Conservation (phyloP, 805 yeast species). For the Sporopachydermia lactativora region DNA sequence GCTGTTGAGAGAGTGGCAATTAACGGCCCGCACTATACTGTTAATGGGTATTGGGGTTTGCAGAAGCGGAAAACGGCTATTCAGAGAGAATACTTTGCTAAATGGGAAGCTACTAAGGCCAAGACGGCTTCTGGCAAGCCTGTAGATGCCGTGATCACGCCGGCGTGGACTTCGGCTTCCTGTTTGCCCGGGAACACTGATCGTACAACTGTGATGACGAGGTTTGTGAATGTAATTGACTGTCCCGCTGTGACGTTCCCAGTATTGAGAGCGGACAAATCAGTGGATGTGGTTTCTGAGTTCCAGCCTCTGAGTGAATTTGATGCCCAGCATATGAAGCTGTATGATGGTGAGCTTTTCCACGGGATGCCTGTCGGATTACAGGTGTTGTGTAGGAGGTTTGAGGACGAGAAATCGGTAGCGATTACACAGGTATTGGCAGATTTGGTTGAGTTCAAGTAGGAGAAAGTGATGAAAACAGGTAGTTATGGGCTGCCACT, state of each 20-base stretch:
- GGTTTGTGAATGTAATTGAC: conserved; percentile 12
- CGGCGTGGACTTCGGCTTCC: conserved; percentile 16
- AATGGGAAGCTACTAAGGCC: conserved; percentile 26
- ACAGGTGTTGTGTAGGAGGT: conserved; percentile 40
- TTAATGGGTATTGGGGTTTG: conserved; percentile 28
- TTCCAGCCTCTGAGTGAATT: conserved; percentile 18
- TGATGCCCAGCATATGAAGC: conserved; percentile 20
- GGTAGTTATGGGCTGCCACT: no score
- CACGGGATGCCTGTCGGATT: conserved; percentile 41
- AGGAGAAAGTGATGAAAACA: no score
- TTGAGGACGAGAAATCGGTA: conserved; percentile 44
- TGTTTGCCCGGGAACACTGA: background rate
- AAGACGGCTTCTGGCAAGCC: conserved; percentile 24
- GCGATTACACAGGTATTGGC: conserved; percentile 19
- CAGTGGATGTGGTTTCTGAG: conserved; percentile 11
- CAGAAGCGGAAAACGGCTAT: conserved; percentile 22
- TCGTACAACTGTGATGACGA: background rate
- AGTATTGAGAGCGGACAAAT: conserved; percentile 11
- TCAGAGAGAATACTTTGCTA: conserved; percentile 25
- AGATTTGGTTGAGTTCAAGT: background rate
- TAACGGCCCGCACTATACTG: conserved; percentile 7
- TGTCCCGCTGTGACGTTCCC: conserved; percentile 14
- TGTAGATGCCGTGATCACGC: conserved; percentile 35
- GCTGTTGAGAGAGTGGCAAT: background rate
- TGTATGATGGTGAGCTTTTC: conserved; percentile 32